phyloP scores from a whole-genome alignment of 495 filamentous ascomycete genomes.

The Neurospora sp. region DNA sequence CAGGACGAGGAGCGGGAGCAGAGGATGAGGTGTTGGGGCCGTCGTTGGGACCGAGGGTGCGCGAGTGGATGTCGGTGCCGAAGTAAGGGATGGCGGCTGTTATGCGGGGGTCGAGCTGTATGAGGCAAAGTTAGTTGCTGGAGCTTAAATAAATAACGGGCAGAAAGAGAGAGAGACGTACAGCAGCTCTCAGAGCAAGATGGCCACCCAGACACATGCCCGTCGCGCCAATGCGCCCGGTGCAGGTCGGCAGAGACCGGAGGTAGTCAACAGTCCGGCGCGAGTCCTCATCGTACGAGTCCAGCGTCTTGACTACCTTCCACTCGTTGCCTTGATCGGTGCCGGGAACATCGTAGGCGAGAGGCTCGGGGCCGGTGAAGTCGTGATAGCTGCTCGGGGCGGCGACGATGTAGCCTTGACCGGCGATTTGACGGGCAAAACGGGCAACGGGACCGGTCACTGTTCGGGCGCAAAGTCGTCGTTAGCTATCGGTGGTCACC shows the following conservation, averaged over 20 bases:
- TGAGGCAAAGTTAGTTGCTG: neutral
- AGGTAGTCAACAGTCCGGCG: constrained; percentile 63
- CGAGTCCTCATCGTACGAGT: constrained; percentile 85
- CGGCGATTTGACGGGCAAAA: constrained; percentile 85
- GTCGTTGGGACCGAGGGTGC: constrained; percentile 51
- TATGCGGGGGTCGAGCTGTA: constrained; percentile 58
- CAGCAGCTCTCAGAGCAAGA: constrained; percentile 70
- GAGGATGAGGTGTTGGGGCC: constrained; percentile 21
- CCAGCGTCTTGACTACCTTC: constrained; percentile 78
- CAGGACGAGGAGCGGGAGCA: constrained; percentile 11
- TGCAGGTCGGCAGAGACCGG: constrained; percentile 67
- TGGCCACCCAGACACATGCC: constrained; percentile 97
- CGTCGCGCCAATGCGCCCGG: constrained; percentile 72
- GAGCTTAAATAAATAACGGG: neutral
- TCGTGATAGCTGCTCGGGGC: constrained; percentile 90
- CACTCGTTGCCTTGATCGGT: constrained; percentile 81
- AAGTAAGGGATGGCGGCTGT: constrained; percentile 79
- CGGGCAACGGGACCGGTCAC: constrained; percentile 88
- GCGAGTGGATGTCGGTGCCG: constrained; percentile 79
- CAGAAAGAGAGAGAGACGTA: constrained; percentile 10
- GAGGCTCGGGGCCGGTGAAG: constrained; percentile 74
- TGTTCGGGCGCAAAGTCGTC: constrained; percentile 21
- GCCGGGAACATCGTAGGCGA: constrained; percentile 78
- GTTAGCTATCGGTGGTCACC: neutral
- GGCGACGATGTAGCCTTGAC: constrained; percentile 88